A percentile compares a stretch with the other conserved stretches of the same genome.
Evolutionary conservation across 2,329 filamentous ascomycete species (phyloP).

Genomic region (Ophiobolus disseminans): DNA sequence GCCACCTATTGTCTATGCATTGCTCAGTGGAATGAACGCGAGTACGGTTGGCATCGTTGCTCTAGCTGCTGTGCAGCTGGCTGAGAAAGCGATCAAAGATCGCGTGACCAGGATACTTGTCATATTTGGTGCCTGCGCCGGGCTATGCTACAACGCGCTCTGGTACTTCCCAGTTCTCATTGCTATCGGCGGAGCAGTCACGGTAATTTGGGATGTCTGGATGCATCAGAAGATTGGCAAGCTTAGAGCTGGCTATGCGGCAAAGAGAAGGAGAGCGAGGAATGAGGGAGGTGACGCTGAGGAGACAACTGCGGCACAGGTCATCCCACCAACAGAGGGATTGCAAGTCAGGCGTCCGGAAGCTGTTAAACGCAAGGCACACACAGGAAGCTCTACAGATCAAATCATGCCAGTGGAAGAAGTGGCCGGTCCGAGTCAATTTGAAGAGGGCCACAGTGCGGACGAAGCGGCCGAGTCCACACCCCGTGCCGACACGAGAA

Average conservation of each 20-base stretch:
- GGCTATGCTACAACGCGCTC: slow-evolving; percentile 72
- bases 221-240: slow-evolving; percentile 53
- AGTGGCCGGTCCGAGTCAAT: slow-evolving; percentile 6
- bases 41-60: slow-evolving; percentile 76
- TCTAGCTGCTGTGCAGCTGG: slow-evolving; percentile 71
- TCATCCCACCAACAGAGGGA: slow-evolving; percentile 10
- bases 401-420: slow-evolving; percentile 16
- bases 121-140: slow-evolving; percentile 68
- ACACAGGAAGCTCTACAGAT: slow-evolving; percentile 26
- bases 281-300: slow-evolving; percentile 29
- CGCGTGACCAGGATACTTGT: slow-evolving; percentile 68
- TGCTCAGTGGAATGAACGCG: slow-evolving; percentile 75
- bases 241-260: slow-evolving; percentile 26
- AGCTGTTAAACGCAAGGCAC: slow-evolving; percentile 28
- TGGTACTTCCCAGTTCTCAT: slow-evolving; percentile 79
- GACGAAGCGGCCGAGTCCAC: slow-evolving; percentile 1
- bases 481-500: slow-evolving; percentile 28
- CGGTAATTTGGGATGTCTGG: slow-evolving; percentile 65
- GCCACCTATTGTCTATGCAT: slow-evolving; percentile 69
- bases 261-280: slow-evolving; percentile 23
- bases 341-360: slow-evolving; percentile 22
- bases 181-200: slow-evolving; percentile 59
- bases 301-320: slow-evolving; percentile 21
- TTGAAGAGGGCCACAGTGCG: slow-evolving; percentile 7
- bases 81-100: slow-evolving; percentile 72